These are phyloP conservation scores for Xylariaceae sp. DNA, from an alignment of 2,329 filamentous ascomycete genomes.

Conservation along the genomic window DNA sequence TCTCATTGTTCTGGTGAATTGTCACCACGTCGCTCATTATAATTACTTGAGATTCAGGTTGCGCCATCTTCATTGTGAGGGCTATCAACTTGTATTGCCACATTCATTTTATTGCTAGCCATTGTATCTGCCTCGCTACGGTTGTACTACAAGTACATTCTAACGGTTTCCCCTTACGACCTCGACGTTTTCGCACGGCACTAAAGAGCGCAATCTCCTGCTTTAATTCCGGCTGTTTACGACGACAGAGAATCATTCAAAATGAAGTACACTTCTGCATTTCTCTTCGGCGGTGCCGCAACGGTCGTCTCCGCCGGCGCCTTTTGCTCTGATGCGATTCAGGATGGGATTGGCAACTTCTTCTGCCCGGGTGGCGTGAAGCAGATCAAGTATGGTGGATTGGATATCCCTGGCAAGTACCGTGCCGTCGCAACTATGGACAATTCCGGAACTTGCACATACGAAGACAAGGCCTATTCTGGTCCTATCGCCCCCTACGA, in stretches of 20 bases:
- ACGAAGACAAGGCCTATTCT: constrained; percentile 57
- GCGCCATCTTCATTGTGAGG: constrained; percentile 25
- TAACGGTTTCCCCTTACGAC: constrained; percentile 9
- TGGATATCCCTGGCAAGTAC: constrained; percentile 68
- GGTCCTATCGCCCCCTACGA: constrained; percentile 72
- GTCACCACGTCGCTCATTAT: constrained; percentile 43
- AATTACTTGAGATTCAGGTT: constrained; percentile 23
- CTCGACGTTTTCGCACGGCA: constrained; percentile 1
- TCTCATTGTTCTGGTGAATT: constrained; percentile 43
- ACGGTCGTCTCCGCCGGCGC: constrained; percentile 35
- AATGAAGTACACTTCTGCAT: constrained; percentile 38
- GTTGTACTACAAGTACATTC: constrained; percentile 17
- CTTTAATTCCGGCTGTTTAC: constrained; percentile 1
- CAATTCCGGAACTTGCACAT: constrained; percentile 59
- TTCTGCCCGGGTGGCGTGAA: constrained; percentile 52
- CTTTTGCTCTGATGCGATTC: constrained; percentile 34
- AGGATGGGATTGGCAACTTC: constrained; percentile 37
- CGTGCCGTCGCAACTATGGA: constrained; percentile 69
- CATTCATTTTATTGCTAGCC: constrained; percentile 28
- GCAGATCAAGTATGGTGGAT: constrained; percentile 71
- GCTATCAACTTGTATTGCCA: constrained; percentile 30
- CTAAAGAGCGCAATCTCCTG: constrained; percentile 3
- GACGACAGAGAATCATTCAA: constrained; percentile 15
- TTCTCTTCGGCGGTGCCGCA: constrained; percentile 38
- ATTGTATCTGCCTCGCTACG: constrained; percentile 9